A percentile compares a stretch with the other conserved stretches of the same genome.
Conservation (phyloP, 495 filamentous ascomycete species). For the Hyaloscypha hepaticicola region DNA sequence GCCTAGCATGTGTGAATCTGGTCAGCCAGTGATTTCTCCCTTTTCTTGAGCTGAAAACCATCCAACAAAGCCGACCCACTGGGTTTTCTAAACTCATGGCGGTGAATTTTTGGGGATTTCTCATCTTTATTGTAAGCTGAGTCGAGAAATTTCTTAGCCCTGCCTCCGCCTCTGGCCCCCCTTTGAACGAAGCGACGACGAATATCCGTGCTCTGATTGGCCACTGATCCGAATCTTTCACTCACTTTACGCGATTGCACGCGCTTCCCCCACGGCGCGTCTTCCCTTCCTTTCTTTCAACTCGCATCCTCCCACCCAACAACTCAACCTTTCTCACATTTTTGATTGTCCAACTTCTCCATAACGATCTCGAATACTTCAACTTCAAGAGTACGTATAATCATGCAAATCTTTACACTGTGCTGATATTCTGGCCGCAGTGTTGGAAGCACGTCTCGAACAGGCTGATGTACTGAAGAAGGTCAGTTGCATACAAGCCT, state of each 20-base stretch:
- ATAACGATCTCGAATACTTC: not conserved
- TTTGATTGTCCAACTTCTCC: not conserved
- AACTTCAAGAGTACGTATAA: not conserved
- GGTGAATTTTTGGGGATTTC: too few relatives aligned
- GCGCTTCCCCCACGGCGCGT: not conserved
- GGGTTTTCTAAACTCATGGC: too few relatives aligned
- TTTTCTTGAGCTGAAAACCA: too few relatives aligned
- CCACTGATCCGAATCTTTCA: not conserved
- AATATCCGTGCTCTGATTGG: not conserved
- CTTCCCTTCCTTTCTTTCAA: not conserved
- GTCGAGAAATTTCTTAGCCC: too few relatives aligned
- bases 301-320: not conserved
- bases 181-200: too few relatives aligned
- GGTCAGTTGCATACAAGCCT: constrained; percentile 48
- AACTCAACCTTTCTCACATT: not conserved
- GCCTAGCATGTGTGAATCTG: too few relatives aligned
- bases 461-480: constrained; percentile 95
- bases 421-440: constrained; percentile 37
- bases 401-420: too few relatives aligned
- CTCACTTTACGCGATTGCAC: not conserved
- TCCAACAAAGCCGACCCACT: too few relatives aligned
- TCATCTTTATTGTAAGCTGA: too few relatives aligned
- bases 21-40: too few relatives aligned
- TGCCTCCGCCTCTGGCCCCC: too few relatives aligned
- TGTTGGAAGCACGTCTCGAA: constrained; percentile 97